A percentile compares a stretch with the other conserved stretches of the same genome.
These are phyloP conservation scores for Crotalaria pallida DNA, from an alignment of 306 rosid genomes.

Conservation along the genomic window DNA sequence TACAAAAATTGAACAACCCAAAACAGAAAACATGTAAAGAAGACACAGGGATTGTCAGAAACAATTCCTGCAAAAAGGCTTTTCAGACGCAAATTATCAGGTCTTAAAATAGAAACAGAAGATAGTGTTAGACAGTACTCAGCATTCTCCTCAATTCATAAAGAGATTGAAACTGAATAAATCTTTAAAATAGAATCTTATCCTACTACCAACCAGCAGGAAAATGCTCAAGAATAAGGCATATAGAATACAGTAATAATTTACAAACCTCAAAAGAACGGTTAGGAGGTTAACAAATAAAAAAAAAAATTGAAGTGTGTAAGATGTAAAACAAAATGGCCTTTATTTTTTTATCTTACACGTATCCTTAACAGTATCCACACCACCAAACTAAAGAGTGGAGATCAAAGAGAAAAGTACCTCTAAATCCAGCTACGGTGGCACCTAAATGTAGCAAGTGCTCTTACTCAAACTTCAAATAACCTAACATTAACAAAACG, in stretches of 20 bases:
- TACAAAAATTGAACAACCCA: background rate
- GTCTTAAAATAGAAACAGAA: background rate
- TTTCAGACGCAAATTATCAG: background rate
- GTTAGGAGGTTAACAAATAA: background rate
- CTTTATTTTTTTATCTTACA: background rate
- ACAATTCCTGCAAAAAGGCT: background rate
- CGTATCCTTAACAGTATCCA: background rate
- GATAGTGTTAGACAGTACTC: background rate
- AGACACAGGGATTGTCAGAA: background rate
- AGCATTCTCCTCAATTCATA: background rate
- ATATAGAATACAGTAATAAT: background rate
- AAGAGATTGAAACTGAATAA: background rate
- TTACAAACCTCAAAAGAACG: background rate
- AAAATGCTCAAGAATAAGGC: background rate
- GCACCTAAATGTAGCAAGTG: background rate
- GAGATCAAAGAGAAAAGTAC: background rate
- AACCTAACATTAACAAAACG: background rate
- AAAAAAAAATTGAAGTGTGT: background rate
- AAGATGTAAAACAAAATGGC: background rate
- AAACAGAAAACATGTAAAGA: background rate
- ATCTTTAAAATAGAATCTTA: background rate
- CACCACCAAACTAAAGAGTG: background rate
- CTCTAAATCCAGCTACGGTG: conserved; percentile 12
- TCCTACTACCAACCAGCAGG: background rate
- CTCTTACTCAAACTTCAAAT: conserved; percentile 9